These are phyloP conservation scores for Dioscorea cayenensis DNA, from an alignment of 116 monocot species.

Conservation along the genomic window DNA sequence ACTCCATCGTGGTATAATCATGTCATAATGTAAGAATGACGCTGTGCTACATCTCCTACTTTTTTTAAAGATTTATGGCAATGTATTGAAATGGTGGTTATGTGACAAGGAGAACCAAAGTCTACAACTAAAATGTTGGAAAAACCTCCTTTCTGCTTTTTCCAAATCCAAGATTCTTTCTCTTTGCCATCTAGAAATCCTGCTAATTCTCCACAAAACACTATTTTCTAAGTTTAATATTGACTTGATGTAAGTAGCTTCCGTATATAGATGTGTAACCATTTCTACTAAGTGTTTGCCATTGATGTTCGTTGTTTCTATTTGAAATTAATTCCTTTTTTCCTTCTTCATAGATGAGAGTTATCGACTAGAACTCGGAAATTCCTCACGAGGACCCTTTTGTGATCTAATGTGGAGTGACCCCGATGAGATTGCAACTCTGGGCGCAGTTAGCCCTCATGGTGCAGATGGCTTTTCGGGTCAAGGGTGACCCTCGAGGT, in stretches of 20 bases:
- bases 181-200: no score
- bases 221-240: conserved; percentile 12
- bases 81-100: no score
- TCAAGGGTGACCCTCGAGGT: conserved; percentile 49
- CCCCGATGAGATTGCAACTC: conserved; percentile 87
- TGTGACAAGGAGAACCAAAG: no score
- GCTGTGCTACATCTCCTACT: no score
- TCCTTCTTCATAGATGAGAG: conserved; percentile 59
- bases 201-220: no score
- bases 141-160: no score
- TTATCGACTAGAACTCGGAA: conserved; percentile 93
- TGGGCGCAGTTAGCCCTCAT: conserved; percentile 94
- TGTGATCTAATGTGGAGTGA: conserved; percentile 98
- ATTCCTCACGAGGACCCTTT: conserved; percentile 97
- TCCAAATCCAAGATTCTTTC: no score
- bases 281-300: background rate
- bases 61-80: no score
- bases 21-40: no score
- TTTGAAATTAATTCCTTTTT: background rate
- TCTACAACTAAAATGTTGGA: no score
- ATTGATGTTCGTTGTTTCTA: background rate
- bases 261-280: background rate
- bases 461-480: conserved; percentile 89
- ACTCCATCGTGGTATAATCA: no score
- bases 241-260: background rate